A percentile compares a stretch with the other conserved stretches of the same genome.
Evolutionary conservation across 202 grass and related monocot genomes (phyloP).

Genomic region (Tripidium arundinaceum): DNA sequence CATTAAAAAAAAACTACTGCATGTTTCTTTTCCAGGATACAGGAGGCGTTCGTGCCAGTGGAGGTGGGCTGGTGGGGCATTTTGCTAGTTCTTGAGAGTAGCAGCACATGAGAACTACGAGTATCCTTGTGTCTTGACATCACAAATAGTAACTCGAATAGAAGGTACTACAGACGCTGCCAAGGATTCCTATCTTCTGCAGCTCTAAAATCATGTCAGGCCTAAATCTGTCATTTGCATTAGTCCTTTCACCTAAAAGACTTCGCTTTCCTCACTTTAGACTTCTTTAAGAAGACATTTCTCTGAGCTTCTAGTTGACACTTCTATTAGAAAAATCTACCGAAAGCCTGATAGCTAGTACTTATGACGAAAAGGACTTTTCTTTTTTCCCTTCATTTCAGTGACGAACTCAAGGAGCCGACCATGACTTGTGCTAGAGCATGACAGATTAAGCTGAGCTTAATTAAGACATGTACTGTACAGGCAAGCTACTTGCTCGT

Average conservation of each 20-base stretch:
- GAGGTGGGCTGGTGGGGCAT: background rate
- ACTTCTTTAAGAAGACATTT: background rate
- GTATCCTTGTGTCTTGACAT: background rate
- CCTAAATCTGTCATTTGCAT: background rate
- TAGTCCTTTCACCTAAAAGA: slow-evolving; percentile 10
- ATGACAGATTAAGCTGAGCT: background rate
- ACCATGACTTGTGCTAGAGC: background rate
- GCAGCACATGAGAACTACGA: background rate
- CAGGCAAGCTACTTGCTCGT: no score
- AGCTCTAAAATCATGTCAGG: background rate
- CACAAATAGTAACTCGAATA: background rate
- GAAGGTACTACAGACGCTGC: background rate
- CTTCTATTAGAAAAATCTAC: background rate
- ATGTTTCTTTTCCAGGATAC: background rate
- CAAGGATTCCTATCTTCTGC: background rate
- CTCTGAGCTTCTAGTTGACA: background rate
- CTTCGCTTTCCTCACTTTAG: background rate
- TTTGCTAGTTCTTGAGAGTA: slow-evolving; percentile 17
- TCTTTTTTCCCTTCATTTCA: background rate
- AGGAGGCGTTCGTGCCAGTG: background rate
- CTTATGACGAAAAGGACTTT: background rate
- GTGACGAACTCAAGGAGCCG: background rate
- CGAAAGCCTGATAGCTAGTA: background rate
- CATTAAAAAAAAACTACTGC: background rate
- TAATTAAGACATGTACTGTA: no score